Evolutionary conservation across 164 flowering plant genomes (phyloP).

Genomic region (Chimonanthus salicifolius): DNA sequence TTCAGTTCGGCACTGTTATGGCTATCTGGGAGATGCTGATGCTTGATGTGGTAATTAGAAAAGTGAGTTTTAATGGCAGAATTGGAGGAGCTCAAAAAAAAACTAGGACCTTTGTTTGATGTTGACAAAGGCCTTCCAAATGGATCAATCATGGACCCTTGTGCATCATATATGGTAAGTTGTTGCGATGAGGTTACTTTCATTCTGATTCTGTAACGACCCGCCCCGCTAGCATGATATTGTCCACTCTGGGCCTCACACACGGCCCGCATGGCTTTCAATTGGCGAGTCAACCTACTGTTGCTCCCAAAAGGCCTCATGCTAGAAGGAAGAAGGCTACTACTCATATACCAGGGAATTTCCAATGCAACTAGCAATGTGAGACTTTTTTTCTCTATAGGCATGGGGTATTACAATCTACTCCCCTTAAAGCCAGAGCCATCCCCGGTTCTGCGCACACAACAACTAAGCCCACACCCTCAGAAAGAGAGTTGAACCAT

Average conservation of each 20-base stretch:
- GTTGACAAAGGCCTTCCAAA: conserved; percentile 79
- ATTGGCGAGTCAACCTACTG: too few species aligned
- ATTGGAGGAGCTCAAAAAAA: conserved; percentile 82
- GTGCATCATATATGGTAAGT: conserved; percentile 70
- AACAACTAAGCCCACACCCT: too few species aligned
- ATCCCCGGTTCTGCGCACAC: too few species aligned
- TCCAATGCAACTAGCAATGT: too few species aligned
- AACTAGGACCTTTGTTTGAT: conserved; percentile 87
- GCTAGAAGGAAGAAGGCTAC: too few species aligned
- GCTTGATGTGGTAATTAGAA: background rate
- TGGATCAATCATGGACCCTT: conserved; percentile 51
- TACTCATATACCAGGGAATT: too few species aligned
- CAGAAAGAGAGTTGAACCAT: too few species aligned
- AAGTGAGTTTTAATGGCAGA: conserved; percentile 58
- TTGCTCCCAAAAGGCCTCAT: too few species aligned
- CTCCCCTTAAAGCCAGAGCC: too few species aligned
- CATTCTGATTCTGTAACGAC: background rate
- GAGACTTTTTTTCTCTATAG: too few species aligned
- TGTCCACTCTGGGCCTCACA: background rate
- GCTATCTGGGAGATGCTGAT: background rate
- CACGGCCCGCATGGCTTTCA: background rate
- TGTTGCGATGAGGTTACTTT: background rate
- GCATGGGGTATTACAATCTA: too few species aligned
- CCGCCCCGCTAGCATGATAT: too few species aligned
- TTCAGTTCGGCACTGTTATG: background rate